Evolutionary conservation across 2,329 filamentous ascomycete genomes (phyloP), one percentile per base, ranked within the genome.

Genomic region (Dendrostoma leiphaemia): DNA sequence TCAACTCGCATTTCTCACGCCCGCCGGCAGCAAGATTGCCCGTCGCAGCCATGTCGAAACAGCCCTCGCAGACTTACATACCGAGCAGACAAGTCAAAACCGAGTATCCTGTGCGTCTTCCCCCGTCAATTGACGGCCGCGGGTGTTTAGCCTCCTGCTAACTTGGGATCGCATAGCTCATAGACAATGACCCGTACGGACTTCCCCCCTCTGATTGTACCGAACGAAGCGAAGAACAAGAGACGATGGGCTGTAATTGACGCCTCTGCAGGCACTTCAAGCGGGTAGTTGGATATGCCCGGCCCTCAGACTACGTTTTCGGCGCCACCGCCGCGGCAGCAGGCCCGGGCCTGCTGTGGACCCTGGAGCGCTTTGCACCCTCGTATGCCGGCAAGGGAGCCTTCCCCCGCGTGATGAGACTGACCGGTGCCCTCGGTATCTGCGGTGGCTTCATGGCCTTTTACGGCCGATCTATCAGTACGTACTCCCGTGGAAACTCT

Each of bases 161-260:
- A 65, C 63, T 61, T 54, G 54, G 46, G 45, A 51, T 57, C 54
- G n/a, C n/a, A 62, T 76, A 99, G 94, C 89, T 97, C 77, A 97
- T 99, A 75, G 94, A 99, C 80, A 95, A 90, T 78, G 94, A 99
- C 75, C 94, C 94, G 92, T 97, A 92, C 70, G 87, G 74, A 59
- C 53, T 55, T 62, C 53, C 62, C 46, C 17, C 48, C 29, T 19
- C 15, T 32, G 40, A 43, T 13, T 21, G 9, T 49, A 12, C 23
- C 44, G 21, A 28, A 28, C 8, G 23, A 37, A 35, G 7, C 10
- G 35, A 40, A 43, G 8, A n/a, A 15, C 6, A 43, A 12, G n/a
- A 17, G 31, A 48, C 44, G 28, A 31, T 35, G 64, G 65, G 57
- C 77, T 64, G 66, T 63, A 62, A 63, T 61, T 51, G 43, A 37